A percentile compares a stretch with the other conserved stretches of the same genome.
Evolutionary conservation across 768 basidiomycete species (phyloP).

Genomic region (Ramaria rubella): DNA sequence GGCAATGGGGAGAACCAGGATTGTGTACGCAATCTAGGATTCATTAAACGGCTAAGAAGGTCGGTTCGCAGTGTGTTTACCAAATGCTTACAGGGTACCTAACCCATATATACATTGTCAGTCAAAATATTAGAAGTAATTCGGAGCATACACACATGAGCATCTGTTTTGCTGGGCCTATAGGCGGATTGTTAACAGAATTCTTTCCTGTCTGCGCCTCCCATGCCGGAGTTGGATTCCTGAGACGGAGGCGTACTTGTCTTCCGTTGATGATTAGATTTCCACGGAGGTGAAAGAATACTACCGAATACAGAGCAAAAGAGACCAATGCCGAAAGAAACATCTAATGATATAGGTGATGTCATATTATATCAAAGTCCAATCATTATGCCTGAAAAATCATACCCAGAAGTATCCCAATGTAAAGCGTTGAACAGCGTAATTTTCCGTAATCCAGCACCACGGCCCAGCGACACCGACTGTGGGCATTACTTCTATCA

Average conservation of each 20-base stretch:
- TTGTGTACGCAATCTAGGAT: not conserved
- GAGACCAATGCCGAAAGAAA: conserved; percentile 40
- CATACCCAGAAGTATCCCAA: conserved; percentile 48
- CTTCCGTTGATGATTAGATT: conserved; percentile 37
- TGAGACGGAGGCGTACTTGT: conserved; percentile 28
- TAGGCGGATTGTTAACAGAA: not conserved
- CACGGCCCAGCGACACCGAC: conserved; percentile 44
- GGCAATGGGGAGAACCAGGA: not conserved
- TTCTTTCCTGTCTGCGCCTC: conserved; percentile 21
- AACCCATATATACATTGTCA: not conserved
- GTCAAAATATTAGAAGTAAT: not conserved
- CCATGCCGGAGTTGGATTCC: conserved; percentile 2
- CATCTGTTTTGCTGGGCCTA: conserved; percentile 42
- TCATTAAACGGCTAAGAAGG: not conserved
- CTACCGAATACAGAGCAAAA: conserved; percentile 41
- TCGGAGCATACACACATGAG: conserved; percentile 30
- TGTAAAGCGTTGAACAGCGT: conserved; percentile 34
- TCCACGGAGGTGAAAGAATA: conserved; percentile 45
- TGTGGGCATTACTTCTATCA: not conserved
- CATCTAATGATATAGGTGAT: conserved; percentile 33
- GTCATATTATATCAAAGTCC: not conserved
- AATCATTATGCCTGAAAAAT: not conserved
- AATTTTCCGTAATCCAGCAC: conserved; percentile 50
- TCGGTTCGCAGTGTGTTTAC: not conserved
- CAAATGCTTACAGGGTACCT: conserved; percentile 11